Base-by-base conservation (phyloP, 2,329 filamentous ascomycete genomes). In the Clonostachys byssicola region DNA sequence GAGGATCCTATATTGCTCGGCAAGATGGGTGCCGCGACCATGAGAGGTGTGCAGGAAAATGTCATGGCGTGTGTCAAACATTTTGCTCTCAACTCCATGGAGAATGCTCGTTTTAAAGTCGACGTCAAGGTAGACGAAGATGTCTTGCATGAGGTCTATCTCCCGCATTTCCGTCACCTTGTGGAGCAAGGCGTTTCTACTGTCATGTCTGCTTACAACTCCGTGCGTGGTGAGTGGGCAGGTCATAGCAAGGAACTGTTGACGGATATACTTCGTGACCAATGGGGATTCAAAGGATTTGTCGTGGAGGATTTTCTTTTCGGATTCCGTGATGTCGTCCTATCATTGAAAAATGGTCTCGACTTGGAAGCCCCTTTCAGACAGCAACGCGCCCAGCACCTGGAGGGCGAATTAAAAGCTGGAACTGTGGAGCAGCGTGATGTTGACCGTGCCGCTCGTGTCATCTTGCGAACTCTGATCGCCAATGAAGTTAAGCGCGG, bases 41-140 rank as follows among this genome's bases (percentile, higher is more conserved):
- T 47, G 1, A 34, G 48, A 2, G 56, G 56, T 6, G 42, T 56
- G 2, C 54, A 57, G 49, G 45, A 48, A 17, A 51, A 53, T 20
- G 20, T 56, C 13, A 58, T 58, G 56, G 54, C 54, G 0, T 55
- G 51, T 16, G 55, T 57, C 1, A 58, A 57, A 40, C 55, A 58
- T 12, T 55, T 44, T 30, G 55, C 56, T 4, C 48, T 58, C 12
- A 56, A 58, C 34, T 58, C 56, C 0, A 57, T 56, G 51, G 55
- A 57, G 39, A 57, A 52, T 4, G 50, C 56, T 7, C 51, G 55
- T 1, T 58, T 58, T 17, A 43, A 50, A 16, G 52, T 56, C 10
- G 50, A 58, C n/a, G 53, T 58, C 2, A 17, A 53, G 3, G 20
- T 58, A 4, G 48, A 51, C 1, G 40, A 49, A 6, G 46, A 42